These are phyloP conservation scores for Actinomortierella wolfii DNA, from an alignment of 371 early-diverging fungal species.

Conservation along the genomic window DNA sequence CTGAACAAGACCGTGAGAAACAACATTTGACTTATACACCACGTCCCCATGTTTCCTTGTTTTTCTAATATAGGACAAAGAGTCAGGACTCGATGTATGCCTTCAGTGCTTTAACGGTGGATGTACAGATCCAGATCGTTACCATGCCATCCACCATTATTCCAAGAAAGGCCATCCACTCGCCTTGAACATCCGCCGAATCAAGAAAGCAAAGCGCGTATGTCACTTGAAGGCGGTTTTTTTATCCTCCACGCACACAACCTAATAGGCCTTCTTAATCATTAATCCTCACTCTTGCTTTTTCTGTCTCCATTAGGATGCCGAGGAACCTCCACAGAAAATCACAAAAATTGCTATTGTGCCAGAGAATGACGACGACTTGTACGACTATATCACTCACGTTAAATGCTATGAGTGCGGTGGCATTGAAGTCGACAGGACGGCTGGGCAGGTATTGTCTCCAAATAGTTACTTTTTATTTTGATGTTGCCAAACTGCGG, in stretches of 20 bases:
- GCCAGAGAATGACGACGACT: slow-evolving; percentile 69
- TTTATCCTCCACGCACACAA: neutral
- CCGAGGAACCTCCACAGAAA: slow-evolving; percentile 76
- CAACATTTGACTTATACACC: neutral
- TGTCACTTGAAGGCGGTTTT: neutral
- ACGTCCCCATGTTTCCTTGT: neutral
- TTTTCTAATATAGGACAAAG: slow-evolving; percentile 60
- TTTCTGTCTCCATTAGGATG: slow-evolving; percentile 23
- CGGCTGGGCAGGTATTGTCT: slow-evolving; percentile 33
- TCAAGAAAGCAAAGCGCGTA: slow-evolving; percentile 51
- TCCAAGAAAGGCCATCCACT: slow-evolving; percentile 76
- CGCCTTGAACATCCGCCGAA: slow-evolving; percentile 83
- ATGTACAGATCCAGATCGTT: slow-evolving; percentile 64
- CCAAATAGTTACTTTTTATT: neutral
- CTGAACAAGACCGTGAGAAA: neutral
- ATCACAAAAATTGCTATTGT: slow-evolving; percentile 89
- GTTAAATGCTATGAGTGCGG: slow-evolving; percentile 77
- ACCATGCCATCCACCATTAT: slow-evolving; percentile 80
- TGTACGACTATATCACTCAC: slow-evolving; percentile 71
- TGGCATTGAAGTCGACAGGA: slow-evolving; percentile 48
- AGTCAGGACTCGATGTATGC: slow-evolving; percentile 89
- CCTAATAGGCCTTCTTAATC: neutral
- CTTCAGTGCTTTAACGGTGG: slow-evolving; percentile 93
- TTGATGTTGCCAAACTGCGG: neutral
- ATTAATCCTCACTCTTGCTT: neutral